phyloP scores from a whole-genome alignment of 2,329 filamentous ascomycete species.

The Epichloe baconii region DNA sequence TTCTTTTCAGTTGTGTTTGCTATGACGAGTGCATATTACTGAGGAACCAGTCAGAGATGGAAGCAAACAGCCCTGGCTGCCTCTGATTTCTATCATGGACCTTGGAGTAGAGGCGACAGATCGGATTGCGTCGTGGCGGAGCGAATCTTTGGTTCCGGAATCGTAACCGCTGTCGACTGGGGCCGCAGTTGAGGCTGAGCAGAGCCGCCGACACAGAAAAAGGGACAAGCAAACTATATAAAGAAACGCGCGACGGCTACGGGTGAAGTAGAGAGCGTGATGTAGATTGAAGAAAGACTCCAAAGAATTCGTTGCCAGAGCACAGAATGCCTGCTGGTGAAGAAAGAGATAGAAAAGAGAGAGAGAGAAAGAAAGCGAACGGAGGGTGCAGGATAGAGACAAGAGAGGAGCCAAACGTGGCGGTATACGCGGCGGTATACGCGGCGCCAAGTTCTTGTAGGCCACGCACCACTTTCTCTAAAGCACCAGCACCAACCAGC shows the following conservation, averaged over 20 bases:
- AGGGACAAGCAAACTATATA: neutral
- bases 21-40: slow-evolving; percentile 4
- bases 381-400: neutral
- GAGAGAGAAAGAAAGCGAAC: neutral
- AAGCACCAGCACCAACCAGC: too few species aligned
- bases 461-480: too few species aligned
- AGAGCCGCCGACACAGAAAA: neutral
- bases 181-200: neutral
- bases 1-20: neutral
- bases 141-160: neutral
- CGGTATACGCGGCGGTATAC: neutral
- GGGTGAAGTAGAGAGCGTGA: slow-evolving; percentile 4
- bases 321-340: neutral
- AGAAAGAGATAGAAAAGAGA: neutral
- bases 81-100: neutral
- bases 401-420: neutral
- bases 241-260: slow-evolving; percentile 1
- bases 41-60: neutral
- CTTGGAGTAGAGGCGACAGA: neutral
- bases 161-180: neutral
- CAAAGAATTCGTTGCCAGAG: neutral
- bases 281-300: neutral
- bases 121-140: slow-evolving; percentile 1
- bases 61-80: neutral
- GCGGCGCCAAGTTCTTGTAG: neutral